Percentiles rank a stretch among this genome's conserved stretches.
phyloP scores from a whole-genome alignment of 768 basidiomycete species.

The Hydnomerulius pinastri region DNA sequence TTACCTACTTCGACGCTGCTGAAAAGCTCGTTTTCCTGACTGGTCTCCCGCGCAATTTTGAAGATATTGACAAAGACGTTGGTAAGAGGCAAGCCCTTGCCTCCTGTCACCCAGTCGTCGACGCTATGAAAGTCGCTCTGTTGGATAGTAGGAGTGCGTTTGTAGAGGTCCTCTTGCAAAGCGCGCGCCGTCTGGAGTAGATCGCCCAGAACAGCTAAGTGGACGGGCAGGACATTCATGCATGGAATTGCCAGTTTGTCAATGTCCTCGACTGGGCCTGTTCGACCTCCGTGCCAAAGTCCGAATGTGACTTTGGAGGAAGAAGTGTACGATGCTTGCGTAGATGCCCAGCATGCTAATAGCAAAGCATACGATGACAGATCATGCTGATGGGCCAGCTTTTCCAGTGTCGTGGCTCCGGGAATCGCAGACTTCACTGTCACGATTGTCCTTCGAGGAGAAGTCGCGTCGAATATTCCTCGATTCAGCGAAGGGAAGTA shows the following conservation, averaged over 20 bases:
- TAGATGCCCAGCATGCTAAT: conserved; percentile 44
- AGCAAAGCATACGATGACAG: conserved; percentile 43
- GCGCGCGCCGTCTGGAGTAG: conserved; percentile 30
- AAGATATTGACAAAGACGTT: conserved; percentile 50
- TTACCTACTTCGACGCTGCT: conserved; percentile 37
- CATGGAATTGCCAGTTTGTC: conserved; percentile 46
- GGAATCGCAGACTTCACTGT: conserved; percentile 43
- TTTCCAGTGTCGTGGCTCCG: conserved; percentile 45
- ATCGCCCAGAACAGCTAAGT: conserved; percentile 23
- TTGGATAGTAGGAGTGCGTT: conserved; percentile 41
- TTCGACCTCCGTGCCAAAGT: conserved; percentile 49
- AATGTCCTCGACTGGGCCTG: conserved; percentile 34
- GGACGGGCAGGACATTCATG: conserved; percentile 45
- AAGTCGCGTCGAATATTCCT: background rate
- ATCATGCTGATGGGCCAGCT: conserved; percentile 38
- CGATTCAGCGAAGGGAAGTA: conserved; percentile 27
- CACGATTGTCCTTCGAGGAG: conserved; percentile 14
- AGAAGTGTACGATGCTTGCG: conserved; percentile 35
- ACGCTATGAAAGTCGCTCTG: conserved; percentile 41
- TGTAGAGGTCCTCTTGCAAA: conserved; percentile 38
- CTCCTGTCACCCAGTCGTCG: conserved; percentile 37
- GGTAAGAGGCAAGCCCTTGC: conserved; percentile 33
- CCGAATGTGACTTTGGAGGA: conserved; percentile 39
- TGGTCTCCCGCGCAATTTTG: conserved; percentile 32
- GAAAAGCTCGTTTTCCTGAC: conserved; percentile 21